Base-by-base conservation (phyloP, 2,329 filamentous ascomycete genomes). In the Magnaporthiopsis rhizophila region DNA sequence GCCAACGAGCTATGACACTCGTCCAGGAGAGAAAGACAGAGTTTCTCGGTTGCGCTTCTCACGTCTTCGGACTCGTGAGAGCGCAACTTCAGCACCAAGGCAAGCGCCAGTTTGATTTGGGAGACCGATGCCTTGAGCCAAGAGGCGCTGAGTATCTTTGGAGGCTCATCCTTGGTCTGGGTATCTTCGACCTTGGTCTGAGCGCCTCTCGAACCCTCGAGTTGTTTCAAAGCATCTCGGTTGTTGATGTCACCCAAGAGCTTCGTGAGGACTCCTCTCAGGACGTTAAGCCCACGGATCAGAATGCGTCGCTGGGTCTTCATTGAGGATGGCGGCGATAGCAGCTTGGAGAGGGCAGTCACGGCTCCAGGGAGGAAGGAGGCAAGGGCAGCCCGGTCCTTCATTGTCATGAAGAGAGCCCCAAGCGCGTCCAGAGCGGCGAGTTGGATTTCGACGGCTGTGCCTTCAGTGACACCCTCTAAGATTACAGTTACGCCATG, bases 291-390 rank as follows among this genome's bases (percentile, higher is more conserved):
- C 24, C 85, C 85, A 64, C 78, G 78, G 30, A 87, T 77, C 8
- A 98, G 78, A 0, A 96, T 83, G 57, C 82, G 84, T 68, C 82
- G 87, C 59, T 76, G 74, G 0, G 74, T 75, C 69, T 83, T 86
- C 59, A 80, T 77, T 13, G 83, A 81, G 57, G 83, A 85, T 0
- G 88, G 89, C 0, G 86, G 86, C 5, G 89, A 88, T 62, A 96
- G 77, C 0, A 92, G 79, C 70, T 89, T 93, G 2, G 89, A 88
- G 30, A 99, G 78, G 1, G 87, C 86, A 3, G 95, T 98, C 0
- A 97, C 85, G 0, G 91, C 91, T 12, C 93, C 92, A 0, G 96
- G 95, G 58, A 98, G 81, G 71, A 99, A 95, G 66, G 86, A 93
- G 12, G 92, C 91, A 64, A 96, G 79, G 2, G 90, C 86, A n/a